Conservation (phyloP, 352 stramenopile genomes). For the Bremia lactucae region DNA sequence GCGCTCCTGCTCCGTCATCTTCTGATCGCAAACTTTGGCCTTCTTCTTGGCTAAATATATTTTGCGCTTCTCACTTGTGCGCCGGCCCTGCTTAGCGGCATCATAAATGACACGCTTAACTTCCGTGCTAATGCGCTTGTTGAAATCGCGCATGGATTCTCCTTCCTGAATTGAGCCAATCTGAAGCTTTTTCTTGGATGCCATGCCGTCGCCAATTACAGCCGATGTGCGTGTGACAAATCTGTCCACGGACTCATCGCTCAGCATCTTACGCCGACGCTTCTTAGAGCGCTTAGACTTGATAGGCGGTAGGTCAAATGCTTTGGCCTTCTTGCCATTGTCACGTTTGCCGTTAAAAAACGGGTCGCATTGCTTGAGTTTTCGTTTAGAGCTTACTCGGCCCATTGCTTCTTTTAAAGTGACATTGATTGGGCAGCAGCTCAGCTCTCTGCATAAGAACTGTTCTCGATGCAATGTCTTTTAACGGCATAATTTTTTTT, state of each 20-base stretch:
- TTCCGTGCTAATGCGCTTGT: slow-evolving; percentile 75
- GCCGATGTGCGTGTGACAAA: slow-evolving; percentile 47
- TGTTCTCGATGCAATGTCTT: not conserved
- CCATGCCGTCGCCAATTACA: slow-evolving; percentile 19
- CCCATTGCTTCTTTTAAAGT: slow-evolving; percentile 28
- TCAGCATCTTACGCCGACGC: slow-evolving; percentile 50
- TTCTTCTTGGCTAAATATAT: slow-evolving; percentile 70
- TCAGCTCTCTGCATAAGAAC: slow-evolving; percentile 15
- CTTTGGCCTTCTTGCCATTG: slow-evolving; percentile 59
- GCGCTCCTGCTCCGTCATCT: slow-evolving; percentile 72
- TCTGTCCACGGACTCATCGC: slow-evolving; percentile 51
- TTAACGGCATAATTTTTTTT: no score
- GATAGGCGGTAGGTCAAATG: slow-evolving; percentile 54
- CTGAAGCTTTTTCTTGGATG: slow-evolving; percentile 35
- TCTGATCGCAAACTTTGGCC: slow-evolving; percentile 52
- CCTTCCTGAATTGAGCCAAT: slow-evolving; percentile 46
- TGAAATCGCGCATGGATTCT: slow-evolving; percentile 77
- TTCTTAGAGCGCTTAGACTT: slow-evolving; percentile 76
- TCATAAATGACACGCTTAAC: slow-evolving; percentile 81
- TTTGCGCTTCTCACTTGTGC: slow-evolving; percentile 71
- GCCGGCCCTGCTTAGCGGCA: slow-evolving; percentile 62
- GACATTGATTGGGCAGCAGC: slow-evolving; percentile 12
- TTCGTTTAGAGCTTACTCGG: slow-evolving; percentile 61
- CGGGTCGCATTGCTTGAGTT: slow-evolving; percentile 80
- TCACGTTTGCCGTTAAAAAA: slow-evolving; percentile 79